Evolutionary conservation across 2,329 filamentous ascomycete genomes (phyloP).

Genomic region (Sclerotiophoma versabilis): DNA sequence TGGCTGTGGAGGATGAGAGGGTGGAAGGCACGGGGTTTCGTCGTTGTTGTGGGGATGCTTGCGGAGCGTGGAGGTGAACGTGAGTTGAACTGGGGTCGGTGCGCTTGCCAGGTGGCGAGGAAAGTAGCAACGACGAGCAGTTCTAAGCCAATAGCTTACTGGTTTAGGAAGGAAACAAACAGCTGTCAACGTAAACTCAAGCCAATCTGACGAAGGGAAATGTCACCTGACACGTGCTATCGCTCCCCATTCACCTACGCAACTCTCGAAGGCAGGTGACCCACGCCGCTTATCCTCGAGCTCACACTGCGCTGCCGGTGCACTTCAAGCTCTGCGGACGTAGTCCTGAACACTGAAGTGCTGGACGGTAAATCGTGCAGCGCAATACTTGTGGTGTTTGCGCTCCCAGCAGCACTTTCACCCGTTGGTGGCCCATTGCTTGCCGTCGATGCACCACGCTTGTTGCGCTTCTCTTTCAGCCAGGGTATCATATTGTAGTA

Average conservation of each 20-base stretch:
- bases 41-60: constrained; percentile 11
- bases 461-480: constrained; percentile 51
- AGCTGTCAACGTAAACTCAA: not conserved
- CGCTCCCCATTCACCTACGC: constrained; percentile 9
- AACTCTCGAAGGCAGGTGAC: constrained; percentile 14
- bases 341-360: constrained; percentile 69
- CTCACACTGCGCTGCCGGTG: constrained; percentile 27
- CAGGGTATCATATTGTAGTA: constrained; percentile 71
- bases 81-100: constrained; percentile 7
- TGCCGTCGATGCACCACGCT: not conserved
- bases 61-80: constrained; percentile 9
- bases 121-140: not conserved
- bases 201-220: not conserved
- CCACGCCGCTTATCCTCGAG: constrained; percentile 6
- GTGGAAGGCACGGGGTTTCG: not conserved
- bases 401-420: not conserved
- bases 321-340: constrained; percentile 51
- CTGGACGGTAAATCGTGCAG: constrained; percentile 64
- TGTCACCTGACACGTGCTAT: not conserved
- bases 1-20: not conserved
- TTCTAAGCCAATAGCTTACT: not conserved
- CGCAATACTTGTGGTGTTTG: constrained; percentile 40
- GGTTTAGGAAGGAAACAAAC: constrained; percentile 5
- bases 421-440: not conserved
- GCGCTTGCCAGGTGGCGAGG: constrained; percentile 9